A percentile compares a stretch with the other conserved stretches of the same genome.
phyloP scores from a whole-genome alignment of 2,329 filamentous ascomycete species.

The Ophiocordyceps camponoti-floridani region DNA sequence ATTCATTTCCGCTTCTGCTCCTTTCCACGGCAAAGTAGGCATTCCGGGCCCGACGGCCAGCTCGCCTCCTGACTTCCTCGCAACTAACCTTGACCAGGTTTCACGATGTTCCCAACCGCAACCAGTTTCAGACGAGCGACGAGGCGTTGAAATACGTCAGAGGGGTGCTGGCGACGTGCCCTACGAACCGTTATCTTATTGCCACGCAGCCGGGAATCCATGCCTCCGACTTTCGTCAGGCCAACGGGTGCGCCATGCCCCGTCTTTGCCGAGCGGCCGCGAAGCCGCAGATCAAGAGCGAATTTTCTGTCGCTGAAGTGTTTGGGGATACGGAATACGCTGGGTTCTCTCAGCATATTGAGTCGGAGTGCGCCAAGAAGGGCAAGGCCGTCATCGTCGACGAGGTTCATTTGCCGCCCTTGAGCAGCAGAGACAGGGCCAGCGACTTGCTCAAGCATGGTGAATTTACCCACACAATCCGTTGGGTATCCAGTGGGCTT shows the following conservation, averaged over 20 bases:
- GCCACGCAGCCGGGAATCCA: conserved; percentile 61
- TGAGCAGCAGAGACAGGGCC: conserved; percentile 23
- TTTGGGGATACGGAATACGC: conserved; percentile 26
- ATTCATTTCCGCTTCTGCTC: conserved; percentile 79
- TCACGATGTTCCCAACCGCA: conserved; percentile 12
- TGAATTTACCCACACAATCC: conserved; percentile 8
- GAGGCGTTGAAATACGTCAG: conserved; percentile 24
- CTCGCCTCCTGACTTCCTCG: not conserved
- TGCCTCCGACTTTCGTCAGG: conserved; percentile 44
- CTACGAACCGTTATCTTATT: conserved; percentile 59
- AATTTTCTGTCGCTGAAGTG: conserved; percentile 38
- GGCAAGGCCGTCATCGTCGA: conserved; percentile 20
- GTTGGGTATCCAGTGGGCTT: not conserved
- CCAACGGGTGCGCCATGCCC: conserved; percentile 31
- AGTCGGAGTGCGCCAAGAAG: conserved; percentile 23
- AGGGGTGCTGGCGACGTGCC: conserved; percentile 45
- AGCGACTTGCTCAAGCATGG: conserved; percentile 28
- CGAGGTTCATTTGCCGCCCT: conserved; percentile 20
- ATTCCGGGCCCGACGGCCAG: conserved; percentile 3
- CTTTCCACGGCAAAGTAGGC: conserved; percentile 70
- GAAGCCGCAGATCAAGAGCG: conserved; percentile 16
- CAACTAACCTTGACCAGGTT: conserved; percentile 10
- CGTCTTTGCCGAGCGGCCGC: conserved; percentile 26
- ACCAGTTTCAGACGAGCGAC: conserved; percentile 30
- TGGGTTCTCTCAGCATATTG: conserved; percentile 25